A percentile compares a stretch with the other conserved stretches of the same genome.
Conservation (phyloP, 2,329 filamentous ascomycete species). For the Phyllosticta citribraziliensis region DNA sequence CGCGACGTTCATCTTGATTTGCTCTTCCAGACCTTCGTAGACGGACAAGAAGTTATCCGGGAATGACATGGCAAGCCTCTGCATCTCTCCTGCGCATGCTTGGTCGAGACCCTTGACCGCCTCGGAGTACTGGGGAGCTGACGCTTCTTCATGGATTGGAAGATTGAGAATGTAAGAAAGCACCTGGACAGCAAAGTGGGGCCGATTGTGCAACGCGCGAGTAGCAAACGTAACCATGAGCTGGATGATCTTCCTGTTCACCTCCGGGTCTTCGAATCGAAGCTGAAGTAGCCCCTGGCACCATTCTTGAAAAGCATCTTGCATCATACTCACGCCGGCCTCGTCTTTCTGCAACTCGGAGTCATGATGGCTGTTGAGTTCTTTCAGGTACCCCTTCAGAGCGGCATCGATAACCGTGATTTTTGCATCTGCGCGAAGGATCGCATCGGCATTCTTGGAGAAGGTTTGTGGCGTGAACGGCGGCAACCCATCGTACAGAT, state of each 20-base stretch:
- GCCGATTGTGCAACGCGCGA: conserved; percentile 65
- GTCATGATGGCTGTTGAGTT: conserved; percentile 48
- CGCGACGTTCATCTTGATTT: conserved; percentile 69
- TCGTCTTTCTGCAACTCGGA: conserved; percentile 43
- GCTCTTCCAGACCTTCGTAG: conserved; percentile 76
- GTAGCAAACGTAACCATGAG: conserved; percentile 78
- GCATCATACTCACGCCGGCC: conserved; percentile 47
- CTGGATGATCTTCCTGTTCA: conserved; percentile 72
- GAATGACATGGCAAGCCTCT: conserved; percentile 81
- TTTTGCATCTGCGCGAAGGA: conserved; percentile 75
- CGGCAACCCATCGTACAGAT: conserved; percentile 62
- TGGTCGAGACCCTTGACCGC: conserved; percentile 81
- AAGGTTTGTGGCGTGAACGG: conserved; percentile 48
- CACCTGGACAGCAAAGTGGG: conserved; percentile 76
- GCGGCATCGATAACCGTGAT: conserved; percentile 83
- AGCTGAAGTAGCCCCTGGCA: conserved; percentile 60
- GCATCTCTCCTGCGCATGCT: conserved; percentile 77
- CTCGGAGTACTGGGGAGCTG: conserved; percentile 68
- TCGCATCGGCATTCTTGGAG: conserved; percentile 59
- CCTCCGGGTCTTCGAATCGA: conserved; percentile 72
- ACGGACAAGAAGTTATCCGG: conserved; percentile 74
- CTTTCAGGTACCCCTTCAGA: conserved; percentile 80
- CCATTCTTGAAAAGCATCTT: conserved; percentile 60
- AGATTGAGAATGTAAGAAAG: conserved; percentile 85
- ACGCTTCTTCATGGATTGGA: conserved; percentile 61